Conservation (phyloP, 352 stramenopile species). For the Globisporangium canariense region DNA sequence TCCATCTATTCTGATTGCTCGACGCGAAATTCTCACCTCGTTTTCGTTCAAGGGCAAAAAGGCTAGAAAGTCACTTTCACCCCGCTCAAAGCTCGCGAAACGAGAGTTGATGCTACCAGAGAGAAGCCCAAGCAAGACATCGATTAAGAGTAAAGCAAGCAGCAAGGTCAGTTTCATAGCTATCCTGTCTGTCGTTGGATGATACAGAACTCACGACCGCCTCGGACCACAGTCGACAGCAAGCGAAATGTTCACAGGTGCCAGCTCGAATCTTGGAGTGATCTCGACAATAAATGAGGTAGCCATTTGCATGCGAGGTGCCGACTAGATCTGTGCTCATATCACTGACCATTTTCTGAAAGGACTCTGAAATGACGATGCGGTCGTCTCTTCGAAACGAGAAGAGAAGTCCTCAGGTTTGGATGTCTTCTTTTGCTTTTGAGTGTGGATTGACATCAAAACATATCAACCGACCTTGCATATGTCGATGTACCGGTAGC, state of each 20-base stretch:
- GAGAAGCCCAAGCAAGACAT: not conserved
- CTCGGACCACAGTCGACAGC: not conserved
- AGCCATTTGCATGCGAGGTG: not conserved
- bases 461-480: not conserved
- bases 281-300: conserved; percentile 17
- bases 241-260: not conserved
- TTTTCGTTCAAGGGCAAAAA: conserved; percentile 9
- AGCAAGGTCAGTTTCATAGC: not conserved
- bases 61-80: not conserved
- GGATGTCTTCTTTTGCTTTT: not conserved
- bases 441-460: not conserved
- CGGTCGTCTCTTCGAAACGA: conserved; percentile 6
- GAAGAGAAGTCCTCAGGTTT: conserved; percentile 13
- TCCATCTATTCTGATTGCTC: not conserved
- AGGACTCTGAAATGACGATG: conserved; percentile 16
- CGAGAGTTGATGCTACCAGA: conserved; percentile 1
- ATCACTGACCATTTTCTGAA: conserved; percentile 4
- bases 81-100: conserved; percentile 7
- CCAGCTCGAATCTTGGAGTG: not conserved
- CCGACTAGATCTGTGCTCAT: not conserved
- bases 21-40: not conserved
- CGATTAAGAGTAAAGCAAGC: not conserved
- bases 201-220: not conserved
- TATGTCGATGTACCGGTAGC: not conserved
- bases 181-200: too few relatives aligned